Evolutionary conservation across 768 basidiomycete genomes (phyloP).

Genomic region (Mrakia blollopis): DNA sequence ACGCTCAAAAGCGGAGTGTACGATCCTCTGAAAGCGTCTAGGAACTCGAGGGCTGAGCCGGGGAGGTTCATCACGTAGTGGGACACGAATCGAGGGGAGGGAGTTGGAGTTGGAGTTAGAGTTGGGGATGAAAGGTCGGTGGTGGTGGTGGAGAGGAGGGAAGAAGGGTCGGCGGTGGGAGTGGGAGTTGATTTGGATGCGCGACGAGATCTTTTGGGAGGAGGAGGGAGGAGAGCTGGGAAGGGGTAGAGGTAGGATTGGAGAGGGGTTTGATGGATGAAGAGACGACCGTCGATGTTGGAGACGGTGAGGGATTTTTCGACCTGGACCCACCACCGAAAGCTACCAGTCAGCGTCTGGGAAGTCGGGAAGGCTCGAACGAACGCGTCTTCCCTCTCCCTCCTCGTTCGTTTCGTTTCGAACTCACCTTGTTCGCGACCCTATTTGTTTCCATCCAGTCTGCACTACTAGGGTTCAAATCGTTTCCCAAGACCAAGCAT

Average conservation of each 20-base stretch:
- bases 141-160: background rate
- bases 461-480: slow-evolving; percentile 83
- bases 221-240: background rate
- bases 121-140: background rate
- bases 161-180: background rate
- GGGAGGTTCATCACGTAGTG: slow-evolving; percentile 99
- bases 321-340: slow-evolving; percentile 54
- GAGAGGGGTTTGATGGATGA: slow-evolving; percentile 51
- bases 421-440: slow-evolving; percentile 64
- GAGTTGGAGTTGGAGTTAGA: background rate
- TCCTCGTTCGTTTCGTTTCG: background rate
- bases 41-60: slow-evolving; percentile 79
- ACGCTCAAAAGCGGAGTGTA: slow-evolving; percentile 49
- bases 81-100: slow-evolving; percentile 49
- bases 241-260: slow-evolving; percentile 14
- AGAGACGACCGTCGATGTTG: slow-evolving; percentile 80
- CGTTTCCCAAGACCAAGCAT: slow-evolving; percentile 83
- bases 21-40: slow-evolving; percentile 79
- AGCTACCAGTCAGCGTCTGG: slow-evolving; percentile 18
- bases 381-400: background rate
- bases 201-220: background rate
- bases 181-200: background rate
- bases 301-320: slow-evolving; percentile 61
- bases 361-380: background rate
- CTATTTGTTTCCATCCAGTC: slow-evolving; percentile 72